Evolutionary conservation across 148 eudicot species (phyloP).

Genomic region (Camellia japonica): DNA sequence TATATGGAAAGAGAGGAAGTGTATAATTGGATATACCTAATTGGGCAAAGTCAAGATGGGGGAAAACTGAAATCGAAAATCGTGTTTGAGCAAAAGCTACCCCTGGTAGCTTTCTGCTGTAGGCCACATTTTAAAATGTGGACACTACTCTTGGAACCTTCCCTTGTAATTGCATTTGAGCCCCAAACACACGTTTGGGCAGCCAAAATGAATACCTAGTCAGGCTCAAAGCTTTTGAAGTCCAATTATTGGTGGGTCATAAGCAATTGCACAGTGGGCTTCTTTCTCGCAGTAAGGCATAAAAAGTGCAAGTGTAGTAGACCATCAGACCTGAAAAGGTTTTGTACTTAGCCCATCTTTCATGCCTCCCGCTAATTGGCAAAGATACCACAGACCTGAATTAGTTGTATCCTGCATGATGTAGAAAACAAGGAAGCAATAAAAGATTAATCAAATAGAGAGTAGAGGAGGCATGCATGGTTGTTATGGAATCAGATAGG

Average conservation of each 20-base stretch:
- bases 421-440: conserved; percentile 8
- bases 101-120: not conserved
- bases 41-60: not conserved
- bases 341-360: conserved; percentile 54
- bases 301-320: not conserved
- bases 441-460: not conserved
- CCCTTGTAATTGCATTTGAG: not conserved
- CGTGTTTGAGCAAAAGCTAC: not conserved
- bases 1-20: not conserved
- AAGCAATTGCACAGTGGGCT: not conserved
- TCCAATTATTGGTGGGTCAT: not conserved
- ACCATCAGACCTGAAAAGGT: conserved; percentile 46
- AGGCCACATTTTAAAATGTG: not conserved
- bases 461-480: not conserved
- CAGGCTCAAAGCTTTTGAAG: not conserved
- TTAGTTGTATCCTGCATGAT: conserved; percentile 70
- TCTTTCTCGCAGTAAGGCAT: not conserved
- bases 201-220: not conserved
- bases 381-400: conserved; percentile 78
- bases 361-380: conserved; percentile 74
- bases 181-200: not conserved
- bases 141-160: not conserved
- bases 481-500: not conserved
- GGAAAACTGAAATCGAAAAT: not conserved
- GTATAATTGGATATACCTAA: not conserved